Evolutionary conservation across 1,284 basidiomycete genomes (phyloP), one percentile per base, ranked within the genome.

Genomic region (Cystobasidium pallidum): DNA sequence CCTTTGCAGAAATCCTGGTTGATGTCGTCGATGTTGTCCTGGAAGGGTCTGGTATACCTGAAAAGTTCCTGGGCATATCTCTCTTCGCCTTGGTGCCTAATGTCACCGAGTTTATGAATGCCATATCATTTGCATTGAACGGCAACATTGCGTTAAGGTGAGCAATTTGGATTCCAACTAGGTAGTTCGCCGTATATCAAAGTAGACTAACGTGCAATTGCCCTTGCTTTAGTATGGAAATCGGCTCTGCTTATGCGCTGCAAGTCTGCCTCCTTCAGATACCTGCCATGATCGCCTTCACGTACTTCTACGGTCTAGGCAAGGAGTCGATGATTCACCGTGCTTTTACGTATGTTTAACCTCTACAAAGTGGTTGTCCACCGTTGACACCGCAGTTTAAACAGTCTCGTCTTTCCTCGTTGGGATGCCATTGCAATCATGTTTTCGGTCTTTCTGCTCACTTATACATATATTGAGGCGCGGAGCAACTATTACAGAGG

Each of bases 21-120:
- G 91, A 95, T 74, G 93, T 97, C 7, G 95, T 99, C 11, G 96
- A 99, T 78, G 92, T 94, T 32, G 89, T 99, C 1, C 84, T 99
- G 26, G 84, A 92, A 75, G 93, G 89, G n/a, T 93, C 92, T 0
- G 92, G 92, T 0, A 91, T 99, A 45, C 92, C 96, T 75, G 95
- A 99, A 80, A 99, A 99, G 81, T 95, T 99, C 84, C 85, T 99
- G 36, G 96, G 96, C 55, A 86, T 99, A 71, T 98, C 94, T 0
- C 85, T 99, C 10, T 99, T 99, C 78, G 95, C 96, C 1, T 86
- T 99, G 39, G 94, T 99, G 0, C 96, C 96, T 11, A 99, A 99
- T 81, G 97, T 94, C 19, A 99, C 96, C 24, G 96, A 99, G 82
- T 99, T 99, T 81, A 98, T 99, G 95, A 99, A 99, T 80, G 96